These are phyloP conservation scores for Daldinia eschscholtzii DNA, from an alignment of 2,329 filamentous ascomycete genomes.

Conservation along the genomic window DNA sequence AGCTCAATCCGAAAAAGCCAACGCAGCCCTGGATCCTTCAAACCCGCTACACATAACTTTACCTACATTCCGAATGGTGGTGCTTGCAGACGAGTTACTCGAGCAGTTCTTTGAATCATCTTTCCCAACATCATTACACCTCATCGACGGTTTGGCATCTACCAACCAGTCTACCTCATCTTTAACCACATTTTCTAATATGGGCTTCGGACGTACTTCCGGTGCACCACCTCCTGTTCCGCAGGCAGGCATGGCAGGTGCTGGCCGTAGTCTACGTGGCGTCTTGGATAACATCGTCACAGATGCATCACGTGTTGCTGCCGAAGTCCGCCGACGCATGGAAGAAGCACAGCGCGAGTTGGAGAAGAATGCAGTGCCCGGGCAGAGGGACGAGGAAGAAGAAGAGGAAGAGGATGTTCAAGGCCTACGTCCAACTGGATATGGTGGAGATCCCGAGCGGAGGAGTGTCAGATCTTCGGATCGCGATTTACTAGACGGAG, in stretches of 20 bases:
- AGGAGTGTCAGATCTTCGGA: constrained; percentile 76
- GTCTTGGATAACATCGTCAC: constrained; percentile 98
- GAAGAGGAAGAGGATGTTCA: constrained; percentile 74
- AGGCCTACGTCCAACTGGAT: constrained; percentile 53
- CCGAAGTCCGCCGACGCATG: constrained; percentile 91
- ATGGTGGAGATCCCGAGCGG: constrained; percentile 69
- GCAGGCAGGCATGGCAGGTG: constrained; percentile 59
- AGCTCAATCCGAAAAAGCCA: constrained; percentile 81
- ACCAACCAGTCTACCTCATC: constrained; percentile 69
- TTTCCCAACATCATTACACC: constrained; percentile 92
- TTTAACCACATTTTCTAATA: constrained; percentile 85
- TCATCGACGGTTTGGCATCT: constrained; percentile 72
- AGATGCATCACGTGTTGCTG: constrained; percentile 95
- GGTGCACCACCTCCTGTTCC: constrained; percentile 55
- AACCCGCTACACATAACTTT: constrained; percentile 96
- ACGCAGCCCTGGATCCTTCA: constrained; percentile 90
- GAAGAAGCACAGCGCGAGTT: constrained; percentile 94
- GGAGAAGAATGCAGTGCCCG: constrained; percentile 81
- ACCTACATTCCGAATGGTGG: constrained; percentile 98
- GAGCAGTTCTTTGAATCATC: constrained; percentile 98
- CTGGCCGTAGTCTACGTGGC: constrained; percentile 82
- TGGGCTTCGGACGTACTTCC: constrained; percentile 66
- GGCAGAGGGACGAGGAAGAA: constrained; percentile 74
- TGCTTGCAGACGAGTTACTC: constrained; percentile 93
- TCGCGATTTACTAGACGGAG: constrained; percentile 78